A percentile compares a stretch with the other conserved stretches of the same genome.
Conservation (phyloP, 2,329 filamentous ascomycete species). For the Curvularia sp. region DNA sequence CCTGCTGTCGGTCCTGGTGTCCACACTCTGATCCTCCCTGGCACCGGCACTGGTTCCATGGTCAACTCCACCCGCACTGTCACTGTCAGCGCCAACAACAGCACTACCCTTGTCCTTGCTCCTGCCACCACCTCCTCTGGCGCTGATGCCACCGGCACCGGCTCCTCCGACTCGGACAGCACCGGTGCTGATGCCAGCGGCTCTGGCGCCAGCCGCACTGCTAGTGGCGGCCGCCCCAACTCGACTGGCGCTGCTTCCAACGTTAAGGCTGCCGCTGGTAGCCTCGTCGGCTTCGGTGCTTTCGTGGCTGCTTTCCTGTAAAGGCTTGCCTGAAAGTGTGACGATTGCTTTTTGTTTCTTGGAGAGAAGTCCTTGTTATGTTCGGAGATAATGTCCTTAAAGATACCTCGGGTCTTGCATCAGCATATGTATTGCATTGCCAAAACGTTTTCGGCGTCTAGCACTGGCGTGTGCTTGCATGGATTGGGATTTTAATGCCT, state of each 20-base stretch:
- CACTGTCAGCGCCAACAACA: slow-evolving; percentile 47
- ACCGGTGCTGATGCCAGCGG: slow-evolving; percentile 19
- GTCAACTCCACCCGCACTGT: slow-evolving; percentile 41
- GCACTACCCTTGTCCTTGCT: slow-evolving; percentile 39
- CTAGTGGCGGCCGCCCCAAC: slow-evolving; percentile 14
- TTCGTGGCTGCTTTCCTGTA: slow-evolving; percentile 50
- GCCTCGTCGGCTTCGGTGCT: slow-evolving; percentile 46
- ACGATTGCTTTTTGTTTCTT: neutral
- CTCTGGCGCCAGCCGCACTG: slow-evolving; percentile 18
- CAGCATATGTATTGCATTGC: slow-evolving; percentile 23
- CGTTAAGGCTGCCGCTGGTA: slow-evolving; percentile 41
- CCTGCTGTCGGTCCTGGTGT: slow-evolving; percentile 48
- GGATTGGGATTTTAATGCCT: slow-evolving; percentile 19
- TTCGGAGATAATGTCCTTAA: slow-evolving; percentile 35
- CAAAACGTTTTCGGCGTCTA: slow-evolving; percentile 19
- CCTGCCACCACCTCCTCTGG: slow-evolving; percentile 20
- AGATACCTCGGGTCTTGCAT: slow-evolving; percentile 44
- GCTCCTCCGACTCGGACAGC: neutral
- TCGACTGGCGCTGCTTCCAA: slow-evolving; percentile 40
- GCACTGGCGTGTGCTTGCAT: slow-evolving; percentile 32
- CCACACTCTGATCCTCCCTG: slow-evolving; percentile 43
- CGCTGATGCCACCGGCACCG: slow-evolving; percentile 19
- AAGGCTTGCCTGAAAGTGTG: slow-evolving; percentile 8
- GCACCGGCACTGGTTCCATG: slow-evolving; percentile 31
- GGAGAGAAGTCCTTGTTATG: slow-evolving; percentile 4